Conservation (phyloP, 805 yeast species). For the Tetrapisispora fleetii region DNA sequence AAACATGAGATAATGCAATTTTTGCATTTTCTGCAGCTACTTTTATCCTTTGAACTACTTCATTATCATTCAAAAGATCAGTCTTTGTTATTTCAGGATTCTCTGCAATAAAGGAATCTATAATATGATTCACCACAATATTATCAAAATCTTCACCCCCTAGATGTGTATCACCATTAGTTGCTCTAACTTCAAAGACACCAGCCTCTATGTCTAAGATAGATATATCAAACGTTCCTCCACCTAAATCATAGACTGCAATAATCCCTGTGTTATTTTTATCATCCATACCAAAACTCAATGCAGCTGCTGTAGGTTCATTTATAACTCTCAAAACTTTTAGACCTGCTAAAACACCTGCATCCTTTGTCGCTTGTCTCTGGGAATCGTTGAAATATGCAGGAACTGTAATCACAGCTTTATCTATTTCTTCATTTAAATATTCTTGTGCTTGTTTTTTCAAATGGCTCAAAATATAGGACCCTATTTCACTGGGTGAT, state of each 20-base stretch:
- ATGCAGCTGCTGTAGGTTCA: slow-evolving; percentile 82
- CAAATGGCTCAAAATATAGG: slow-evolving; percentile 54
- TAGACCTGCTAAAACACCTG: slow-evolving; percentile 67
- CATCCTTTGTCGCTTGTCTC: slow-evolving; percentile 74
- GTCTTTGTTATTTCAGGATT: slow-evolving; percentile 34
- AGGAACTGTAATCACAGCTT: slow-evolving; percentile 78
- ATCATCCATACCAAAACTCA: slow-evolving; percentile 64
- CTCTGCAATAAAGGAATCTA: slow-evolving; percentile 46
- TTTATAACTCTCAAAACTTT: slow-evolving; percentile 67
- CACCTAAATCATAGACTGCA: slow-evolving; percentile 66
- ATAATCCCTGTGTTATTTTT: slow-evolving; percentile 29
- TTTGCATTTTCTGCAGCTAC: slow-evolving; percentile 73
- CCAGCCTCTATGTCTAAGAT: slow-evolving; percentile 70
- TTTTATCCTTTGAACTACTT: slow-evolving; percentile 62
- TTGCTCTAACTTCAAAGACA: slow-evolving; percentile 72
- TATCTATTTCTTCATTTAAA: slow-evolving; percentile 42
- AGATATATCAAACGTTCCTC: slow-evolving; percentile 79
- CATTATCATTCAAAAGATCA: slow-evolving; percentile 36
- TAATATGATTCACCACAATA: slow-evolving; percentile 45
- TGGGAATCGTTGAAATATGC: slow-evolving; percentile 78
- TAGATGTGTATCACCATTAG: slow-evolving; percentile 76
- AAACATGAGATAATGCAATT: slow-evolving; percentile 61
- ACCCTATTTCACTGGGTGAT: slow-evolving; percentile 67
- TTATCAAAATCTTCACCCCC: slow-evolving; percentile 85
- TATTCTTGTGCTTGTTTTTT: slow-evolving; percentile 54